A percentile compares a stretch with the other conserved stretches of the same genome.
Evolutionary conservation across 2,329 filamentous ascomycete species (phyloP).

Genomic region (Talaromyces sp.): DNA sequence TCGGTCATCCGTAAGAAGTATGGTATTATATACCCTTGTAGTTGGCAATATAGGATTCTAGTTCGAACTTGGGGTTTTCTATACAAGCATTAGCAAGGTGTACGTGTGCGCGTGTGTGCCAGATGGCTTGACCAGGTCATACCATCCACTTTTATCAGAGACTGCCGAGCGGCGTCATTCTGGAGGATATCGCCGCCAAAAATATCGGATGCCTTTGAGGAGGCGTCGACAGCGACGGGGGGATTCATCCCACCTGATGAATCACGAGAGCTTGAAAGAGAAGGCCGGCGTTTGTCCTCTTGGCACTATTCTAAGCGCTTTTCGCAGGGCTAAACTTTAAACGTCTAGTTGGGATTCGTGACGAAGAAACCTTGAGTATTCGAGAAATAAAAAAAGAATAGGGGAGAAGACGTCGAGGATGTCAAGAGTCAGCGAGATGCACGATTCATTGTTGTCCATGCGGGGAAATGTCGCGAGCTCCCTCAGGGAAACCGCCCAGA

Average conservation of each 20-base stretch:
- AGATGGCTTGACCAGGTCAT: neutral
- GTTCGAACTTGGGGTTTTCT: conserved; percentile 83
- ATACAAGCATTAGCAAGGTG: neutral
- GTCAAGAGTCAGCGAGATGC: neutral
- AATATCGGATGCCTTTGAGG: neutral
- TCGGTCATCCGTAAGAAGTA: neutral
- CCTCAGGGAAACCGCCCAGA: neutral
- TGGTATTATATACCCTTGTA: conserved; percentile 62
- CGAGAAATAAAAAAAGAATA: neutral
- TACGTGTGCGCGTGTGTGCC: neutral
- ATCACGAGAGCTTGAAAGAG: neutral
- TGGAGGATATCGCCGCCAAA: neutral
- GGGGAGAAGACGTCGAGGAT: too few species aligned
- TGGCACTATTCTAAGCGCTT: neutral
- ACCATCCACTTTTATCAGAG: conserved; percentile 11
- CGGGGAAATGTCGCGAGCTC: conserved; percentile 1
- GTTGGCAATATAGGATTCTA: conserved; percentile 85
- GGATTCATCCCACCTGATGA: conserved; percentile 1
- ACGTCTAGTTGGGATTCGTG: too few species aligned
- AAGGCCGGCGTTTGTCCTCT: neutral
- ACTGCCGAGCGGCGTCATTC: neutral
- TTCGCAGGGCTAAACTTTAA: neutral
- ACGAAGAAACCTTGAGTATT: too few species aligned
- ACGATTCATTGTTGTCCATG: neutral
- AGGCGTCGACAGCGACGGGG: neutral